Base-by-base conservation (phyloP, 257 asterid genomes). In the Sherardia arvensis region DNA sequence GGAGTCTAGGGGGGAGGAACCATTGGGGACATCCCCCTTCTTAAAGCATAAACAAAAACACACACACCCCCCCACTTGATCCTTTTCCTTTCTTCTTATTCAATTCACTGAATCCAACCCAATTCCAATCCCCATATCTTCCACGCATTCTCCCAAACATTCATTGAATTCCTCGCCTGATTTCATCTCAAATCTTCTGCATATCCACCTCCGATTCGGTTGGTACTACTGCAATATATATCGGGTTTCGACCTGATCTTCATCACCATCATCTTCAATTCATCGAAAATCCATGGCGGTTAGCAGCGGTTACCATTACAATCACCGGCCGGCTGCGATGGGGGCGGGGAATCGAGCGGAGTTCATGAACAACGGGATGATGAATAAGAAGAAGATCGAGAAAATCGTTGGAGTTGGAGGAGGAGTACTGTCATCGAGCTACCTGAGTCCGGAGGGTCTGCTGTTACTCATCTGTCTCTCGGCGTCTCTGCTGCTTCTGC, bases 401-500 rank as follows among this genome's bases (percentile, higher is more conserved):
- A 56, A n/a, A n/a, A n/a, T 26, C 45, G 38, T 61, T 69, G 79
- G 0, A 75, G 38, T 61, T 69, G 79, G 0, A 75, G 69, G 25
- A 76, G 65, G 34, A 67, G 18, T 78, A 55, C 59, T 75, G 12
- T 78, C 66, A 4, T 20, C 67, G 1, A 69, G 81, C 1, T 81
- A 83, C 71, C 79, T 85, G 79, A 74, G 90, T 26, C 61, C 69
- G 36, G 88, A 84, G 61, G 80, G 86, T 12, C 27, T 84, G 62
- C 33, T 80, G n/a, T 53, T 86, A 64, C 88, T 88, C 1, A 43
- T 73, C 9, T 78, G 92, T 64, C 75, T 88, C 15, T 78, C 93
- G 6, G 88, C 69, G 28, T 78, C 90, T 49, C 71, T 88, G 72
- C 74, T 88, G 76, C 68, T 88, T 0, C 59, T 88, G 75, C 96